A percentile compares a stretch with the other conserved stretches of the same genome.
Conservation (phyloP, 805 yeast genomes). For the Wickerhamiella occidentalis region DNA sequence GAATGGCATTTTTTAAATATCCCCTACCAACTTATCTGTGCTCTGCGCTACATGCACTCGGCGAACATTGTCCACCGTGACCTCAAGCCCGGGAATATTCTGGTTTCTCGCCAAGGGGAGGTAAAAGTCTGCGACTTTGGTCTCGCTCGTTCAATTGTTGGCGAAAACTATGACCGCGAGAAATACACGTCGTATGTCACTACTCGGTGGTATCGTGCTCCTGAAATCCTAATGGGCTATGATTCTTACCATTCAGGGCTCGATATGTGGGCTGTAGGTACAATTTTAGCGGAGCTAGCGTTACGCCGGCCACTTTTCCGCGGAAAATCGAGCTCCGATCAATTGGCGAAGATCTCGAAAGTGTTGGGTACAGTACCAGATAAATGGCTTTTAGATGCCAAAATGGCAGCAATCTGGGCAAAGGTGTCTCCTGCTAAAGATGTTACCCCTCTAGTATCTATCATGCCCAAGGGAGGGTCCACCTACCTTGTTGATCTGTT, state of each 20-base stretch:
- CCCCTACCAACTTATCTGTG: conserved; percentile 72
- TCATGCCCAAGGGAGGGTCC: conserved; percentile 13
- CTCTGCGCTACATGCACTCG: conserved; percentile 77
- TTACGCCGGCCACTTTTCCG: conserved; percentile 69
- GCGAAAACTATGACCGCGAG: conserved; percentile 25
- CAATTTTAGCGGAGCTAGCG: conserved; percentile 75
- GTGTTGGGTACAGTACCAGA: conserved; percentile 59
- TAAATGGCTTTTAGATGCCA: not conserved
- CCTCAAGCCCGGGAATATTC: conserved; percentile 78
- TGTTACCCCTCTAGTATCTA: conserved; percentile 2
- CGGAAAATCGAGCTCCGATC: conserved; percentile 63
- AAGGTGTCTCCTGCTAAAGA: not conserved
- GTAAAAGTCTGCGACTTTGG: conserved; percentile 92
- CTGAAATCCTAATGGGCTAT: conserved; percentile 53
- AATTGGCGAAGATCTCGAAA: conserved; percentile 53
- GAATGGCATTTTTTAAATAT: conserved; percentile 71
- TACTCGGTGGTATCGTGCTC: conserved; percentile 92
- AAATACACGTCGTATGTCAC: conserved; percentile 54
- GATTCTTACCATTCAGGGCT: conserved; percentile 33
- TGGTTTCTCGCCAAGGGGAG: conserved; percentile 60
- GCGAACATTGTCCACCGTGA: conserved; percentile 90
- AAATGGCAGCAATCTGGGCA: not conserved
- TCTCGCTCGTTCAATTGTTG: conserved; percentile 60
- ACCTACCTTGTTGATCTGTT: conserved; percentile 33
- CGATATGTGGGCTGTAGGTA: conserved; percentile 92